These are phyloP conservation scores for Aspergillus calidoustus DNA, from an alignment of 2,329 filamentous ascomycete genomes.

Conservation along the genomic window DNA sequence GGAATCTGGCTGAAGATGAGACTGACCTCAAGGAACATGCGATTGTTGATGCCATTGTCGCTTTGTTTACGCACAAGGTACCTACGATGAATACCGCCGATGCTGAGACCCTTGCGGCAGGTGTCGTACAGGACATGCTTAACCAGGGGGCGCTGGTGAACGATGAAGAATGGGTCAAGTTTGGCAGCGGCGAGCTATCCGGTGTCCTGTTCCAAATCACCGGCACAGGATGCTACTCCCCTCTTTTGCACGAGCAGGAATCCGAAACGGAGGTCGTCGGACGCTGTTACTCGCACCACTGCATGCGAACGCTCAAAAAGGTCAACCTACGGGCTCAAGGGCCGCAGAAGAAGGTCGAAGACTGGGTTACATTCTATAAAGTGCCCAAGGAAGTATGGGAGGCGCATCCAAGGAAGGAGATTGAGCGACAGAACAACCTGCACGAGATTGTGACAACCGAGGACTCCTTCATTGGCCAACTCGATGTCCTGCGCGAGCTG, in stretches of 20 bases:
- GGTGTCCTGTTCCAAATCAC: conserved; percentile 94
- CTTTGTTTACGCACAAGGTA: conserved; percentile 90
- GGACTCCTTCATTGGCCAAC: conserved; percentile 85
- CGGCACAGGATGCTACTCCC: conserved; percentile 86
- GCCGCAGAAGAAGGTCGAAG: conserved; percentile 70
- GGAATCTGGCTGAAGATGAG: conserved; percentile 87
- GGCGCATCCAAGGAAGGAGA: conserved; percentile 77
- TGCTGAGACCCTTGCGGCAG: conserved; percentile 81
- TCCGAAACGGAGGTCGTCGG: conserved; percentile 61
- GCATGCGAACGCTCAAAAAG: conserved; percentile 91
- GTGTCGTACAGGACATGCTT: conserved; percentile 80
- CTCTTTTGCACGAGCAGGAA: conserved; percentile 73
- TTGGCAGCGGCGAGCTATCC: conserved; percentile 77
- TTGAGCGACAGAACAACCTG: conserved; percentile 89
- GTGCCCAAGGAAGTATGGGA: conserved; percentile 78
- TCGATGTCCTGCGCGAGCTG: conserved; percentile 81
- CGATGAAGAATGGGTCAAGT: conserved; percentile 98
- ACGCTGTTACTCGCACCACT: conserved; percentile 92
- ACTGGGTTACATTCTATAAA: conserved; percentile 90
- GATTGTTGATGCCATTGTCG: conserved; percentile 84
- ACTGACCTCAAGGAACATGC: conserved; percentile 82
- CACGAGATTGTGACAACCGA: conserved; percentile 96
- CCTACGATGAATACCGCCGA: conserved; percentile 98
- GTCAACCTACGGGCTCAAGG: conserved; percentile 81
- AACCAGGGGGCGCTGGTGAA: conserved; percentile 75